phyloP scores from a whole-genome alignment of 169 alveolate genomes.

The Miamiensis avidus region DNA sequence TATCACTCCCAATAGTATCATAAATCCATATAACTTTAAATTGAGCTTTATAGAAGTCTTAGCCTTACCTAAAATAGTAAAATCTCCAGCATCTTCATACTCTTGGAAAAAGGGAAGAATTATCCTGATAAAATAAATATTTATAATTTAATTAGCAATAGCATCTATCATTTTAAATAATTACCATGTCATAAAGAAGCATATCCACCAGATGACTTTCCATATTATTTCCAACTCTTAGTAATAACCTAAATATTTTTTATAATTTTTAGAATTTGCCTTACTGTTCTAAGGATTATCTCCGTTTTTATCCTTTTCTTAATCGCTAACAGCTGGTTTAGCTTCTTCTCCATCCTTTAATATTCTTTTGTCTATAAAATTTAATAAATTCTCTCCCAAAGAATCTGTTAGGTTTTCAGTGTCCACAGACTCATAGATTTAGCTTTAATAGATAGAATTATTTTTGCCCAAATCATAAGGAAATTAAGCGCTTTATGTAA shows the following conservation, averaged over 20 bases:
- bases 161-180: too few species aligned
- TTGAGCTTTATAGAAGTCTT: slow-evolving; percentile 27
- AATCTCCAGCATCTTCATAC: slow-evolving; percentile 52
- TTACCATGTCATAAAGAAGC: slow-evolving; percentile 34
- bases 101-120: slow-evolving; percentile 38
- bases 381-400: not conserved
- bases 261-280: not conserved
- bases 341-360: not conserved
- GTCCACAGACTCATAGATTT: too few species aligned
- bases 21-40: slow-evolving; percentile 15
- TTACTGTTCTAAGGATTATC: not conserved
- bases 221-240: not conserved
- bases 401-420: too few species aligned
- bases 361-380: not conserved
- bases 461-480: too few species aligned
- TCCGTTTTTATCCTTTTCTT: not conserved
- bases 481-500: too few species aligned
- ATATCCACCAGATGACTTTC: slow-evolving; percentile 41
- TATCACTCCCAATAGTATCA: slow-evolving; percentile 13
- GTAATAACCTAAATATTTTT: not conserved
- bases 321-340: not conserved
- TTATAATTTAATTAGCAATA: too few species aligned
- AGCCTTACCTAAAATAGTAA: slow-evolving; percentile 22
- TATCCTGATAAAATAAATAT: slow-evolving; percentile 7
- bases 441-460: too few species aligned